Base-by-base conservation (phyloP, 2,329 filamentous ascomycete genomes). In the Ophiostoma sp. region DNA sequence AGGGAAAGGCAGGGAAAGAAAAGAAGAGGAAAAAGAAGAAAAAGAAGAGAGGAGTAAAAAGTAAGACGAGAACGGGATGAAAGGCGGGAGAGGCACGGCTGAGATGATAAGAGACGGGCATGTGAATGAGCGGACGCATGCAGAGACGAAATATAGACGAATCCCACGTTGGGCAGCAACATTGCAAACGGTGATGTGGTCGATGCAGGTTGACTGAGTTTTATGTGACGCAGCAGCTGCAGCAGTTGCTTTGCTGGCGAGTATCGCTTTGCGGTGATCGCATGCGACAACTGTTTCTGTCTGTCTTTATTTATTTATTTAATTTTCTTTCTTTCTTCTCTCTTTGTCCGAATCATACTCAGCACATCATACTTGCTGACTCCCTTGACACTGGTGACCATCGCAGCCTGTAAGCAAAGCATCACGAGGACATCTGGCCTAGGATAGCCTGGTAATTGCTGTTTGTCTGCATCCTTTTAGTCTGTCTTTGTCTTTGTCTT, bases 101-200 rank as follows among this genome's bases (percentile, higher is more conserved):
- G 27, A 48, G 44, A 48, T 48, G 52, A 57, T 27, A 57, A 57
- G 57, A 33, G 60, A 35, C 60, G 33, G 31, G 33, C 27, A 33
- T 33, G 8, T 20, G 20, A 20, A 66, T 27, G 64, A 2, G 13
- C 6, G 57, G 15, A 36, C 20, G 31, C 27, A 31, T 2, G n/a
- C 10, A 23, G 20, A 31, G 23, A 65, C 8, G 33, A 33, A 17
- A 23, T n/a, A 15, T 17, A 13, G 20, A 23, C 2, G n/a, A 23
- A 67, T 67, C 65, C 65, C 65, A 67, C 65, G 39, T 67, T 67
- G 66, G 66, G 66, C 66, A 54, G 66, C 66, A 64, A 69, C 15
- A 27, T 65, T 31, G 27, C 27, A 1, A 31, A 31, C 27, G 62
- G 62, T 41, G 62, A 65, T 65, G 62, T 44, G 64, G 62, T 27